Base-by-base conservation (phyloP, 1,139 yeast genomes). In the Suhomyces chickasaworum region DNA sequence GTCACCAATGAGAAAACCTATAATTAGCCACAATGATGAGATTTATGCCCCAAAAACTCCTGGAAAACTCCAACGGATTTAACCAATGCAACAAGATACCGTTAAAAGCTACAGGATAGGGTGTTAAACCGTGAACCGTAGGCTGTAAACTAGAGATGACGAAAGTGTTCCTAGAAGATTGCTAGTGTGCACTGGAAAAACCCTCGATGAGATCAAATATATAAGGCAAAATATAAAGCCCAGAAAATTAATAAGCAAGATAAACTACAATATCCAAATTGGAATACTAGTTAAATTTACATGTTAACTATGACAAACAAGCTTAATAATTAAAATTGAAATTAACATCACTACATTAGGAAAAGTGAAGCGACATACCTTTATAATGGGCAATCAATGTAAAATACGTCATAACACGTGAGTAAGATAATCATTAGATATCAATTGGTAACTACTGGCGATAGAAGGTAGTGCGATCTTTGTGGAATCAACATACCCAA, bases 331-430 rank as follows among this genome's bases (percentile, higher is more conserved):
- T n/a, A 13, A 7, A 29, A 13, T 3, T n/a, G 13, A 4, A 1
- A 10, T 7, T 8, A 12, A 10, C 7, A 15, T 20, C 13, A 7
- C 23, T 18, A 9, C 15, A 33, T 33, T n/a, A 3, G 36, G 23
- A 25, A 33, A 21, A 9, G 17, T 18, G 25, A 3, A 18, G 36
- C 32, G 32, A 15, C 32, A 29, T 7, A 15, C 32, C 16, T 15
- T 15, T 29, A 13, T 15, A 13, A 29, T 9, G 32, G 23, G 23
- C 17, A 25, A 32, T n/a, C 13, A 4, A 16, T 33, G 27, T 20
- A 7, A 33, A 21, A 20, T 33, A 33, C 37, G 37, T 15, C 37
- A 35, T 35, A 16, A 23, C 37, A 35, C 37, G 37, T 35, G 37
- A 35, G 30, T 18, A 6, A 6, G 35, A 16, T 32, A 9, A 12